Evolutionary conservation across 352 stramenopile genomes (phyloP).

Genomic region (Elongisporangium anandrum): DNA sequence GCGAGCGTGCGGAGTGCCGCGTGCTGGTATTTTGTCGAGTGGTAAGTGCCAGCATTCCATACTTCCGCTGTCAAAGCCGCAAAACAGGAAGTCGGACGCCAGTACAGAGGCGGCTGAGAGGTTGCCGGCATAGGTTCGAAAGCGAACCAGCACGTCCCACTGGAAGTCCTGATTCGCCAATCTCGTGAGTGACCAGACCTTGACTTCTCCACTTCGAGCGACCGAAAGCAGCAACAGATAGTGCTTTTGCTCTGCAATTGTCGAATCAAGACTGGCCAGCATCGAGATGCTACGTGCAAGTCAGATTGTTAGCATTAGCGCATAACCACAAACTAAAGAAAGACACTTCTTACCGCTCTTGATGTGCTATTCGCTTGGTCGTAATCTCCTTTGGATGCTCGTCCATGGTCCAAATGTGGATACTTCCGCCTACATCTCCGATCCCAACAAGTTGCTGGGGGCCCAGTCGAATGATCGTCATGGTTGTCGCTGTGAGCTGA

Average conservation of each 20-base stretch:
- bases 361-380: slow-evolving; percentile 1
- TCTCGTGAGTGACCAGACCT: slow-evolving; percentile 27
- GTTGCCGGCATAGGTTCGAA: slow-evolving; percentile 31
- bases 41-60: slow-evolving; percentile 52
- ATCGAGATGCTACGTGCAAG: neutral
- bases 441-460: slow-evolving; percentile 8
- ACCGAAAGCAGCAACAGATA: slow-evolving; percentile 22
- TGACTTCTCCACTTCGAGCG: slow-evolving; percentile 35
- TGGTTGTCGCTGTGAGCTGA: neutral
- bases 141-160: slow-evolving; percentile 42
- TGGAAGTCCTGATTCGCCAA: neutral
- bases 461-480: slow-evolving; percentile 12
- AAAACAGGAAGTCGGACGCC: slow-evolving; percentile 40
- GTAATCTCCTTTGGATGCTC: neutral
- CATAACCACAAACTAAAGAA: neutral
- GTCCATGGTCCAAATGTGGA: slow-evolving; percentile 8
- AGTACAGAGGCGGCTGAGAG: slow-evolving; percentile 29
- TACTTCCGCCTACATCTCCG: slow-evolving; percentile 14
- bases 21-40: slow-evolving; percentile 10
- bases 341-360: slow-evolving; percentile 14
- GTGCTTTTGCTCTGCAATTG: neutral
- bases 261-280: neutral
- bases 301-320: neutral
- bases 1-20: slow-evolving; percentile 9
- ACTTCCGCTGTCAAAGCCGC: slow-evolving; percentile 38